phyloP scores from a whole-genome alignment of 139 green algal genomes.

The Picochlorum sp. region DNA sequence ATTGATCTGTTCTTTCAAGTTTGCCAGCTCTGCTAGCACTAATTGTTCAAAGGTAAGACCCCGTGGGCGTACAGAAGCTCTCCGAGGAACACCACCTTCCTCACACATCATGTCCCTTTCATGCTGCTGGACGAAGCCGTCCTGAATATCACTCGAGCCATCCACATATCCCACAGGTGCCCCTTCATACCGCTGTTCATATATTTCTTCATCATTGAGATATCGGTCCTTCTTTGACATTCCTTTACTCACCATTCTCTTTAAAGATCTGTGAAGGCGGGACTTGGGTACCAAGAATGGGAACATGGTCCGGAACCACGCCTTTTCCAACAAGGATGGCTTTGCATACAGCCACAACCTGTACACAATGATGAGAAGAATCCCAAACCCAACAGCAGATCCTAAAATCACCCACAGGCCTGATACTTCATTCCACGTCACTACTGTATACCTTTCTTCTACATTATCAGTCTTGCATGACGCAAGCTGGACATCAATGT shows the following conservation, averaged over 20 bases:
- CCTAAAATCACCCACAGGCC: constrained; percentile 6
- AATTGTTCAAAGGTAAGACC: too few relatives aligned
- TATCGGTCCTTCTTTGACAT: too few relatives aligned
- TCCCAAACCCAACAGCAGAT: not conserved
- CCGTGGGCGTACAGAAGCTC: too few relatives aligned
- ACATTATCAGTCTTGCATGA: not conserved
- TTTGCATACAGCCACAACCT: not conserved
- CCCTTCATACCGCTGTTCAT: not conserved
- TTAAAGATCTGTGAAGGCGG: not conserved
- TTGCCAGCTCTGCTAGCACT: too few relatives aligned
- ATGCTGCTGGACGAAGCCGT: too few relatives aligned
- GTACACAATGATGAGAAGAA: not conserved
- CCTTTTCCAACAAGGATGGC: not conserved
- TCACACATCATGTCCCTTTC: too few relatives aligned
- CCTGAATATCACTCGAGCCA: not conserved
- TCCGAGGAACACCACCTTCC: too few relatives aligned
- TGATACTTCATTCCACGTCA: constrained; percentile 1
- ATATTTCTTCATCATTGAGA: too few relatives aligned
- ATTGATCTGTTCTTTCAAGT: too few relatives aligned
- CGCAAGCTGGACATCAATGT: not conserved
- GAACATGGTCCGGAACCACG: not conserved
- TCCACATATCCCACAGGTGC: not conserved
- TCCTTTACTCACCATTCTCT: not conserved
- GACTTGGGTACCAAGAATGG: not conserved
- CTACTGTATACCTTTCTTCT: not conserved